Evolutionary conservation across 2,329 filamentous ascomycete species (phyloP).

Genomic region (Pyrenochaeta sp.): DNA sequence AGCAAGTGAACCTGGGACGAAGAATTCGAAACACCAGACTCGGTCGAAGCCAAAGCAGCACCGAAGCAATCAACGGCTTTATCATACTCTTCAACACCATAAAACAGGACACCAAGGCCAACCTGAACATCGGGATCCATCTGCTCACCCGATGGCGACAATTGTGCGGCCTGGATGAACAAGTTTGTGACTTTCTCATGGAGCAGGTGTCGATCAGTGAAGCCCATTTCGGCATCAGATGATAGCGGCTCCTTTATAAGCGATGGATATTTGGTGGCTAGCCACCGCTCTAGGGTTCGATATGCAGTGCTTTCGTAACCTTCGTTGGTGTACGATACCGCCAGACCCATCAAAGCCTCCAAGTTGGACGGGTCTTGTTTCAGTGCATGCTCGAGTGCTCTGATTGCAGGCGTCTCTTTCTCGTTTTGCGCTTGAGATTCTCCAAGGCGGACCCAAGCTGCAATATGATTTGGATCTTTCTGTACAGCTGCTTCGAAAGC

Average conservation of each 20-base stretch:
- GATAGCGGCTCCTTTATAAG: slow-evolving; percentile 78
- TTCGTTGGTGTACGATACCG: slow-evolving; percentile 98
- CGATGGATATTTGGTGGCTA: slow-evolving; percentile 90
- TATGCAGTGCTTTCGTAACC: slow-evolving; percentile 98
- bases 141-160: slow-evolving; percentile 88
- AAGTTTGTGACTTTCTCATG: slow-evolving; percentile 90
- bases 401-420: slow-evolving; percentile 94
- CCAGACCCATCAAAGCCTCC: slow-evolving; percentile 90
- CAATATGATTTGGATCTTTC: slow-evolving; percentile 83
- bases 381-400: slow-evolving; percentile 88
- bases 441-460: slow-evolving; percentile 93
- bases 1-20: slow-evolving; percentile 88
- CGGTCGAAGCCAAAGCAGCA: slow-evolving; percentile 83
- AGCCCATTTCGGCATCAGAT: slow-evolving; percentile 82
- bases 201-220: slow-evolving; percentile 88
- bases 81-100: slow-evolving; percentile 96
- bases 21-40: slow-evolving; percentile 83
- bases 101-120: slow-evolving; percentile 94
- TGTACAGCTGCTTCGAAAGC: slow-evolving; percentile 97
- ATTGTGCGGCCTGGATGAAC: slow-evolving; percentile 90
- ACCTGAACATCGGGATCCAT: slow-evolving; percentile 99
- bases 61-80: slow-evolving; percentile 99
- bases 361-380: slow-evolving; percentile 88
- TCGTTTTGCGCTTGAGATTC: slow-evolving; percentile 97
- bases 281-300: slow-evolving; percentile 93